A percentile compares a stretch with the other conserved stretches of the same genome.
These are phyloP conservation scores for Leccinum boreale DNA, from an alignment of 768 basidiomycete genomes.

Conservation along the genomic window DNA sequence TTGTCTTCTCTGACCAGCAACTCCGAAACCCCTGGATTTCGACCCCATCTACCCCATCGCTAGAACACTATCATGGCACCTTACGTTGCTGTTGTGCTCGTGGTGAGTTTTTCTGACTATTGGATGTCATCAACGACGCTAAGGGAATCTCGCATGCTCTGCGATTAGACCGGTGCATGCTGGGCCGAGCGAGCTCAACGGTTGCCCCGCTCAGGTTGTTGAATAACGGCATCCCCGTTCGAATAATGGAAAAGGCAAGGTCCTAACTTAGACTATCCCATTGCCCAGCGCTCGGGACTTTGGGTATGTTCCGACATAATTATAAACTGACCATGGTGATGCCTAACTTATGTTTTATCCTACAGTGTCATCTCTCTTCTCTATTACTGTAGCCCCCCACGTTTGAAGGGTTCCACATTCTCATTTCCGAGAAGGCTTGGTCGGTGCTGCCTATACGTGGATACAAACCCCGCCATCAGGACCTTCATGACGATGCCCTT, in stretches of 20 bases:
- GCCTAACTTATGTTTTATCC: no score
- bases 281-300: constrained; percentile 38
- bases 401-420: constrained; percentile 41
- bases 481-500: background rate
- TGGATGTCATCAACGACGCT: background rate
- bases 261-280: constrained; percentile 12
- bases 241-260: constrained; percentile 46
- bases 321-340: no score
- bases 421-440: constrained; percentile 34
- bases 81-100: constrained; percentile 10
- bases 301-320: constrained; percentile 27
- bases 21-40: background rate
- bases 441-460: constrained; percentile 28
- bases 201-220: constrained; percentile 33
- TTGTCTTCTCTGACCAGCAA: no score
- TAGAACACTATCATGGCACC: no score
- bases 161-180: constrained; percentile 20
- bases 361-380: no score
- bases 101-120: constrained; percentile 7
- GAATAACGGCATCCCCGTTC: constrained; percentile 45
- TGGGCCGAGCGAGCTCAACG: constrained; percentile 28
- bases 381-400: constrained; percentile 21
- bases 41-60: no score
- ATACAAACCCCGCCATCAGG: constrained; percentile 28
- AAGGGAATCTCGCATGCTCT: background rate